These are phyloP conservation scores for Leucosporidium creatinivorum DNA, from an alignment of 768 basidiomycete genomes.

Conservation along the genomic window DNA sequence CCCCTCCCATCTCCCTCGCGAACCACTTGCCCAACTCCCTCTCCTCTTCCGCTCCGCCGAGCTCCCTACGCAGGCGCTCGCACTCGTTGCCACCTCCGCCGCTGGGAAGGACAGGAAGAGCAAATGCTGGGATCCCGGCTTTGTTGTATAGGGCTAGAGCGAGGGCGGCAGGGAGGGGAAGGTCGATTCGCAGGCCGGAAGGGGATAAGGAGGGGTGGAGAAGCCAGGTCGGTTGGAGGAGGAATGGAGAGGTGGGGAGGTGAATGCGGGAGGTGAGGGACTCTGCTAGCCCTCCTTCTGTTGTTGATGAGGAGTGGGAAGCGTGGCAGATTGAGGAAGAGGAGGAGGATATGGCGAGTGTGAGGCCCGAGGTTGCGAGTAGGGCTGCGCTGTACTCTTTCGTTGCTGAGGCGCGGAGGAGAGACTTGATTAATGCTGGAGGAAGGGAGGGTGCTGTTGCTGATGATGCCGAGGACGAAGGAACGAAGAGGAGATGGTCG, in stretches of 20 bases:
- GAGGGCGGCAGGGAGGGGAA: slow-evolving; percentile 16
- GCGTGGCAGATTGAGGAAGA: not conserved
- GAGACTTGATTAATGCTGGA: slow-evolving; percentile 2
- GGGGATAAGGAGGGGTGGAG: slow-evolving; percentile 10
- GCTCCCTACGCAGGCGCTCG: no score
- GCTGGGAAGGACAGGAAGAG: slow-evolving; percentile 7
- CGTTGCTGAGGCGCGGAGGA: slow-evolving; percentile 25
- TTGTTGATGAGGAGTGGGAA: no score
- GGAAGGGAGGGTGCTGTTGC: slow-evolving; percentile 9
- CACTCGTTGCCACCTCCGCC: no score
- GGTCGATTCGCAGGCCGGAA: slow-evolving; percentile 8
- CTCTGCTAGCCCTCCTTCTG: not conserved
- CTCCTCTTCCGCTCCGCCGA: not conserved
- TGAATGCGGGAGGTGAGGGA: not conserved
- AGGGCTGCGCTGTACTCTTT: slow-evolving; percentile 11
- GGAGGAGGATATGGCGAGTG: not conserved
- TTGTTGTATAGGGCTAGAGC: slow-evolving; percentile 21
- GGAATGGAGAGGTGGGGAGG: slow-evolving; percentile 21
- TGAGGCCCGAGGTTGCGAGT: slow-evolving; percentile 21
- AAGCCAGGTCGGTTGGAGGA: slow-evolving; percentile 23
- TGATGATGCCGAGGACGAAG: slow-evolving; percentile 11
- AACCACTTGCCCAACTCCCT: slow-evolving; percentile 4
- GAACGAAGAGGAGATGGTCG: no score
- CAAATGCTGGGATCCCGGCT: slow-evolving; percentile 15
- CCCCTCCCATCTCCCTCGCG: not conserved